phyloP scores from a whole-genome alignment of 1,284 basidiomycete genomes.

The Melampsora americana region DNA sequence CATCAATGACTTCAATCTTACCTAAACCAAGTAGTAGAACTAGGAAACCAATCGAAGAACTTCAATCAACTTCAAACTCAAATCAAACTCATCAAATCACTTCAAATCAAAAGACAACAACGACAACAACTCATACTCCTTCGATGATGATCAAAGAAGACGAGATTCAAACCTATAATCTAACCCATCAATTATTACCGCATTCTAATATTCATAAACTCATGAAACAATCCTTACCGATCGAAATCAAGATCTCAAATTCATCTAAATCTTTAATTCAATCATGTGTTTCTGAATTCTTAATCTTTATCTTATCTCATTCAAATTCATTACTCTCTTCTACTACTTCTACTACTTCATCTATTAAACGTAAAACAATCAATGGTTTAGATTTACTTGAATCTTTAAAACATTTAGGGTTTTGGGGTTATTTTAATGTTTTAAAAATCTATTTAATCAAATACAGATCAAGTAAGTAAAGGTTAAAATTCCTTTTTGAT shows the following conservation, averaged over 20 bases:
- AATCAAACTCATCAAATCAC: no score
- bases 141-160: slow-evolving; percentile 76
- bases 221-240: slow-evolving; percentile 24
- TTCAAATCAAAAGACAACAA: not conserved
- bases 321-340: slow-evolving; percentile 17
- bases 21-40: no score
- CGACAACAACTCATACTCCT: no score
- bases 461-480: slow-evolving; percentile 36
- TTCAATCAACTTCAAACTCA: no score
- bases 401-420: slow-evolving; percentile 20
- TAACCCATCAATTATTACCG: slow-evolving; percentile 85
- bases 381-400: slow-evolving; percentile 29
- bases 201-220: slow-evolving; percentile 22
- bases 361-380: slow-evolving; percentile 23
- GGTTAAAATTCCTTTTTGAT: not conserved
- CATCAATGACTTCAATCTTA: no score
- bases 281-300: slow-evolving; percentile 35
- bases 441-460: slow-evolving; percentile 37
- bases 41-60: no score
- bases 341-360: no score
- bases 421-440: slow-evolving; percentile 32
- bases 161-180: slow-evolving; percentile 83
- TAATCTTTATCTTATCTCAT: slow-evolving; percentile 23
- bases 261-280: slow-evolving; percentile 31
- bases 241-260: slow-evolving; percentile 35